Percentiles rank a stretch among this genome's conserved stretches.
Conservation (phyloP, 768 basidiomycete species). For the Lactarius psammicola region DNA sequence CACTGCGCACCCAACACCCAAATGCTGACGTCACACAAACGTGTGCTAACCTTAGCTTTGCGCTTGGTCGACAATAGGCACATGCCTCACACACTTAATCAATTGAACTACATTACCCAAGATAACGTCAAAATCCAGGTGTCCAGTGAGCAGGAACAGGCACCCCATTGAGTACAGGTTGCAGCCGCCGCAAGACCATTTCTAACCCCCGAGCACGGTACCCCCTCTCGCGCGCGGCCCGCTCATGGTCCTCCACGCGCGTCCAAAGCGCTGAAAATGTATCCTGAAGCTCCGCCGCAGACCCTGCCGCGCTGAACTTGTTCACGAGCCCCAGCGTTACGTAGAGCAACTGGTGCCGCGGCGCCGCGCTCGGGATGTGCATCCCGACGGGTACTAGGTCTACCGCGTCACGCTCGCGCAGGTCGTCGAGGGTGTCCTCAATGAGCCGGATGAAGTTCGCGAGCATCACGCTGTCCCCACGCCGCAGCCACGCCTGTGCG, state of each 20-base stretch:
- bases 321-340: slow-evolving; percentile 12
- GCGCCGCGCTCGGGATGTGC: too few relatives aligned
- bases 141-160: neutral
- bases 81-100: too few relatives aligned
- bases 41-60: too few relatives aligned
- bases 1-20: too few relatives aligned
- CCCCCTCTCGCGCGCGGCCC: slow-evolving; percentile 2
- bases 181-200: slow-evolving; percentile 16
- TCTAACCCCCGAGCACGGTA: slow-evolving; percentile 16
- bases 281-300: slow-evolving; percentile 1
- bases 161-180: slow-evolving; percentile 3
- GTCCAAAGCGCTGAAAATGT: slow-evolving; percentile 5
- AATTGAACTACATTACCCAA: neutral
- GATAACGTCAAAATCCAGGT: neutral
- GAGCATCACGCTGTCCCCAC: slow-evolving; percentile 9
- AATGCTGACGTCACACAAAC: too few relatives aligned
- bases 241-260: slow-evolving; percentile 10
- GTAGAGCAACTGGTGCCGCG: slow-evolving; percentile 5
- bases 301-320: slow-evolving; percentile 10
- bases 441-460: slow-evolving; percentile 14
- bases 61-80: too few relatives aligned
- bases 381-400: neutral
- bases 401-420: neutral
- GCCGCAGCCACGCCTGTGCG: neutral
- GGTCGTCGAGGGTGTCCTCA: slow-evolving; percentile 7